phyloP scores from a whole-genome alignment of 179 eudicot species.

The Gypsophila paniculata region DNA sequence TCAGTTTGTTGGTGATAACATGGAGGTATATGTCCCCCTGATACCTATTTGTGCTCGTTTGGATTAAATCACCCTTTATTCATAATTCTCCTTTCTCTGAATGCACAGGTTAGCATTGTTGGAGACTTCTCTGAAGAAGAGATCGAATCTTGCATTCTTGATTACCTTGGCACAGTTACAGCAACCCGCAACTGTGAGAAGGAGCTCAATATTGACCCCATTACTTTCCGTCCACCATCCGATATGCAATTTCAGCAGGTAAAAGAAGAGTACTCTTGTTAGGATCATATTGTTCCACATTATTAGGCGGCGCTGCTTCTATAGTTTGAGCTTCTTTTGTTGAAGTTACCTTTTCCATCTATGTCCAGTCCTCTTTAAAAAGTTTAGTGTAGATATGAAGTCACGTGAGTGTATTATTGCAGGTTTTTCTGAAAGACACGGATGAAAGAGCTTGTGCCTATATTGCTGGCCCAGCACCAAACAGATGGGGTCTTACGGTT shows the following conservation, averaged over 20 bases:
- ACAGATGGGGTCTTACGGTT: constrained; percentile 85
- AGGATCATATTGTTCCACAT: background rate
- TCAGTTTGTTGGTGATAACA: constrained; percentile 81
- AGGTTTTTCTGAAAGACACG: constrained; percentile 94
- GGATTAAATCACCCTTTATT: background rate
- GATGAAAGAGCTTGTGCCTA: constrained; percentile 99
- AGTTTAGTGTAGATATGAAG: background rate
- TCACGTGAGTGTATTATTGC: constrained; percentile 18
- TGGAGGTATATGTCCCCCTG: constrained; percentile 59
- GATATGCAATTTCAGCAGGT: constrained; percentile 86
- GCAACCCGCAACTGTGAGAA: constrained; percentile 41
- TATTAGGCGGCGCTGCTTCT: background rate
- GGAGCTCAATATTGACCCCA: constrained; percentile 42
- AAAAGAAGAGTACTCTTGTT: constrained; percentile 21
- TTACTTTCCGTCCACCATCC: constrained; percentile 68
- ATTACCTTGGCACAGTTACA: constrained; percentile 87
- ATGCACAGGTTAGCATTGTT: constrained; percentile 77
- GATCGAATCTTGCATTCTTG: constrained; percentile 91
- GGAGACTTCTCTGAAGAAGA: constrained; percentile 97
- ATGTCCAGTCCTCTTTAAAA: background rate
- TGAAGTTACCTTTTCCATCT: constrained; percentile 6
- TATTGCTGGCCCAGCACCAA: constrained; percentile 99
- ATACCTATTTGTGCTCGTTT: background rate
- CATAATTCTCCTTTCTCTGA: constrained; percentile 9
- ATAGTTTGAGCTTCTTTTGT: background rate